These are phyloP conservation scores for Ogataea hybrid DNA, from an alignment of 1,139 yeast genomes.

Conservation along the genomic window DNA sequence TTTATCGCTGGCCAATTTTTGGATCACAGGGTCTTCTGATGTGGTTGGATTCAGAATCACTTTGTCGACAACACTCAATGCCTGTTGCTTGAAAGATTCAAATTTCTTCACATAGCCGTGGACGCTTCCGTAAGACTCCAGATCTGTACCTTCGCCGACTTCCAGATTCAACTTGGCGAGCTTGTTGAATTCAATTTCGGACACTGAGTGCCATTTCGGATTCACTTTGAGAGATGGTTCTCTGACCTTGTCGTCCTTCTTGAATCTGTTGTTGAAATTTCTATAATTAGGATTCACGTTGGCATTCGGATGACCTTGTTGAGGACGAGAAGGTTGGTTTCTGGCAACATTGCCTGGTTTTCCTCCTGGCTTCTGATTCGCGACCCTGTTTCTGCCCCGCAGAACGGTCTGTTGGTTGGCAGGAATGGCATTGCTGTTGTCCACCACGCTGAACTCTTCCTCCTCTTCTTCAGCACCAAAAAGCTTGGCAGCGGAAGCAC, in stretches of 20 bases:
- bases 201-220: slow-evolving; percentile 49
- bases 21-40: slow-evolving; percentile 57
- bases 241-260: slow-evolving; percentile 45
- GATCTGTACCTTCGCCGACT: slow-evolving; percentile 41
- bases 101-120: slow-evolving; percentile 50
- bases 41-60: slow-evolving; percentile 54
- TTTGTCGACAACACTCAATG: slow-evolving; percentile 46
- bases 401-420: slow-evolving; percentile 29
- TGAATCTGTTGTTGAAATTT: slow-evolving; percentile 29
- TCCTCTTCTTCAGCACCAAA: slow-evolving; percentile 53
- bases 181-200: slow-evolving; percentile 55
- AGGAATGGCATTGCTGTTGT: slow-evolving; percentile 38
- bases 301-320: slow-evolving; percentile 14
- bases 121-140: slow-evolving; percentile 47
- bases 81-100: slow-evolving; percentile 43
- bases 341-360: slow-evolving; percentile 14
- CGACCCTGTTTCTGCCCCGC: slow-evolving; percentile 28
- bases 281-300: slow-evolving; percentile 18
- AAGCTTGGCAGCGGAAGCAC: slow-evolving; percentile 58
- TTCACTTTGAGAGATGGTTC: slow-evolving; percentile 53
- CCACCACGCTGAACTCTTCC: slow-evolving; percentile 51
- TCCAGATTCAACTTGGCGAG: slow-evolving; percentile 53
- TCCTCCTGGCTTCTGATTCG: slow-evolving; percentile 17
- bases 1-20: slow-evolving; percentile 39
- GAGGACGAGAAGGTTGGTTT: slow-evolving; percentile 15